Evolutionary conservation across 2,329 filamentous ascomycete species (phyloP).

Genomic region (Phaeosphaeriaceae sp.): DNA sequence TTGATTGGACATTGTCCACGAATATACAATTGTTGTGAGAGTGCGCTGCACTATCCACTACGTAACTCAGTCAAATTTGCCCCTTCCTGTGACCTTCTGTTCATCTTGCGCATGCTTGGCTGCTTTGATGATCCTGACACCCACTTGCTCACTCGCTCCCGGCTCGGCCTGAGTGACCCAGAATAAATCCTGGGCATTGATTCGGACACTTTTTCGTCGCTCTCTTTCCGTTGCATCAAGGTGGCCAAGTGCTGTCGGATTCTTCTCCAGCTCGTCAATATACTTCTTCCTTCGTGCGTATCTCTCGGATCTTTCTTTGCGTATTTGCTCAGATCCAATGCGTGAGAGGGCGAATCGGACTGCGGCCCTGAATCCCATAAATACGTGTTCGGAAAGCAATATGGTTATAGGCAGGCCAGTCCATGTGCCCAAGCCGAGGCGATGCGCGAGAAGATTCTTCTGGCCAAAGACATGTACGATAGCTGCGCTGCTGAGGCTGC

Average conservation of each 20-base stretch:
- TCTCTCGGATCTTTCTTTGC: conserved; percentile 32
- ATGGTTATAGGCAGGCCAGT: conserved; percentile 39
- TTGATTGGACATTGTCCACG: background rate
- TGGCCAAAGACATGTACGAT: conserved; percentile 43
- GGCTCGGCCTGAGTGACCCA: conserved; percentile 40
- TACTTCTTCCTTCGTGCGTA: conserved; percentile 37
- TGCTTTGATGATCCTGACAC: conserved; percentile 36
- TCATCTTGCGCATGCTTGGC: conserved; percentile 27
- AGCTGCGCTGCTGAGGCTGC: conserved; percentile 40
- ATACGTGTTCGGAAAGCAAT: conserved; percentile 42
- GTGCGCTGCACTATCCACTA: background rate
- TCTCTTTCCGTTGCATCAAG: conserved; percentile 33
- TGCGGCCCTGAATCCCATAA: conserved; percentile 36
- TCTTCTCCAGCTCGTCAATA: conserved; percentile 36
- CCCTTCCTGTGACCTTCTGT: conserved; percentile 16
- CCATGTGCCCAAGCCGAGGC: conserved; percentile 31
- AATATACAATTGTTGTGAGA: background rate
- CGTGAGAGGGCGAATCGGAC: conserved; percentile 34
- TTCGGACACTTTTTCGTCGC: conserved; percentile 39
- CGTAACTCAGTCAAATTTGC: conserved; percentile 11
- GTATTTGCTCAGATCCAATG: conserved; percentile 39
- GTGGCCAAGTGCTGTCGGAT: conserved; percentile 18
- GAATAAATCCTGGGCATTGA: conserved; percentile 39
- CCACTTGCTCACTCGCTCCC: conserved; percentile 28
- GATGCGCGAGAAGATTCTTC: conserved; percentile 17